Percentiles rank a stretch among this genome's conserved stretches.
phyloP scores from a whole-genome alignment of 345 rosid species.

The Draba incana region DNA sequence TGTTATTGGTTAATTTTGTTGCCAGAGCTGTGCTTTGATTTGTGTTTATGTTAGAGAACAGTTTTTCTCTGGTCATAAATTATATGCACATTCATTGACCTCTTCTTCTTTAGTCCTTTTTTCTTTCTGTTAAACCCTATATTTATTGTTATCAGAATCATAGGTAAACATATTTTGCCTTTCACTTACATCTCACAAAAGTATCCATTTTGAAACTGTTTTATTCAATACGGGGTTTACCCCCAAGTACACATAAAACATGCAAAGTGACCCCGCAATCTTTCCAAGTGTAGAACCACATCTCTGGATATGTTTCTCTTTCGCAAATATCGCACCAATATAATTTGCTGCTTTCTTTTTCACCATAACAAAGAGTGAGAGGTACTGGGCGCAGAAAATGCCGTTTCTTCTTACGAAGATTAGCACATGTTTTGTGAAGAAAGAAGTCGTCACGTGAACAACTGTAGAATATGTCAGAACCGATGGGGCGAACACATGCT shows the following conservation, averaged over 20 bases:
- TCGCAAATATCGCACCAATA: constrained; percentile 10
- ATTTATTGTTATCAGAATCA: too few relatives aligned
- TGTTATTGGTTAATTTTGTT: background rate
- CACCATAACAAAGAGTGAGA: background rate
- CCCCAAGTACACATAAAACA: constrained; percentile 15
- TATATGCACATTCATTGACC: background rate
- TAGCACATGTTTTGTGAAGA: constrained; percentile 9
- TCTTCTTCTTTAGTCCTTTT: background rate
- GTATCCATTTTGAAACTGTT: too few relatives aligned
- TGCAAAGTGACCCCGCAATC: constrained; percentile 12
- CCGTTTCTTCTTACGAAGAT: constrained; percentile 9
- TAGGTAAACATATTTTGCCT: too few relatives aligned
- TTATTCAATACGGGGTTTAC: background rate
- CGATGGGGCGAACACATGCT: constrained; percentile 11
- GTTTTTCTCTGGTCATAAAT: background rate
- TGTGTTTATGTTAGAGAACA: background rate
- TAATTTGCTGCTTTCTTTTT: too few relatives aligned
- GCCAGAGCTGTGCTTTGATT: background rate
- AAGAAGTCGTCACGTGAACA: background rate
- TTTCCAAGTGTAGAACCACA: constrained; percentile 14
- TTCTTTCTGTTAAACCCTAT: background rate
- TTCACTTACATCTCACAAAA: too few relatives aligned
- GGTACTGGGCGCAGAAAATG: constrained; percentile 5
- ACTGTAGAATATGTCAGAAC: constrained; percentile 2
- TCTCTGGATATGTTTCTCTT: background rate